A percentile compares a stretch with the other conserved stretches of the same genome.
Conservation (phyloP, 2,329 filamentous ascomycete genomes). For the Neofusicoccum ribis region DNA sequence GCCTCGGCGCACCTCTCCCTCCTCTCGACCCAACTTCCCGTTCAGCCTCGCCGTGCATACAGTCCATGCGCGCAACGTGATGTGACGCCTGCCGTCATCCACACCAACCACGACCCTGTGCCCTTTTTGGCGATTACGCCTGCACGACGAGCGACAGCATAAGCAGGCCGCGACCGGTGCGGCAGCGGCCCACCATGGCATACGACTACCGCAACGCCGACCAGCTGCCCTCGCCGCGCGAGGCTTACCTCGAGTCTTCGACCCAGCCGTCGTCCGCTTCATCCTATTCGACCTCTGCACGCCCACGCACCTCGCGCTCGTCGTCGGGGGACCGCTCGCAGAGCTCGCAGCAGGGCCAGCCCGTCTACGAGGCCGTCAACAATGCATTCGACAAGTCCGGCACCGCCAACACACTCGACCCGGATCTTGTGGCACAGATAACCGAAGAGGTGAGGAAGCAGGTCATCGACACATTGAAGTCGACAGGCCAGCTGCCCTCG, state of each 20-base stretch:
- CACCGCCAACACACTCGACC: constrained; percentile 54
- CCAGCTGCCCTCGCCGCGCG: constrained; percentile 26
- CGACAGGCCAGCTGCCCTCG: constrained; percentile 37
- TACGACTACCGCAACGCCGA: constrained; percentile 43
- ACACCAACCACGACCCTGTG: constrained; percentile 7
- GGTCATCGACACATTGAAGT: constrained; percentile 49
- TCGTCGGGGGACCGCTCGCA: constrained; percentile 36
- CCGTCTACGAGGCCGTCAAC: constrained; percentile 59
- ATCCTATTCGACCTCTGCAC: constrained; percentile 27
- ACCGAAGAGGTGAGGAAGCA: constrained; percentile 57
- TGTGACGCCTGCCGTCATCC: constrained; percentile 4
- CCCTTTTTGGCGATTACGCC: constrained; percentile 6
- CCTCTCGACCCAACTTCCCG: constrained; percentile 3
- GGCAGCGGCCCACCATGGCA: constrained; percentile 33
- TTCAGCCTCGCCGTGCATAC: constrained; percentile 17
- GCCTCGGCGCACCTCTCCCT: constrained; percentile 5
- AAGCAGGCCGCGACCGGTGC: constrained; percentile 9
- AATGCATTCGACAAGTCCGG: constrained; percentile 56
- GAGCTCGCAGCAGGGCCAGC: constrained; percentile 37
- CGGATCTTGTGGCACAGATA: constrained; percentile 62
- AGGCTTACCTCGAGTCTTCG: constrained; percentile 26
- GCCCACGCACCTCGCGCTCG: constrained; percentile 29
- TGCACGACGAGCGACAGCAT: constrained; percentile 12
- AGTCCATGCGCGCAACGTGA: constrained; percentile 12
- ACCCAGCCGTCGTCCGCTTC: constrained; percentile 22